Evolutionary conservation across 306 rosid genomes (phyloP).

Genomic region (Prunus padus): DNA sequence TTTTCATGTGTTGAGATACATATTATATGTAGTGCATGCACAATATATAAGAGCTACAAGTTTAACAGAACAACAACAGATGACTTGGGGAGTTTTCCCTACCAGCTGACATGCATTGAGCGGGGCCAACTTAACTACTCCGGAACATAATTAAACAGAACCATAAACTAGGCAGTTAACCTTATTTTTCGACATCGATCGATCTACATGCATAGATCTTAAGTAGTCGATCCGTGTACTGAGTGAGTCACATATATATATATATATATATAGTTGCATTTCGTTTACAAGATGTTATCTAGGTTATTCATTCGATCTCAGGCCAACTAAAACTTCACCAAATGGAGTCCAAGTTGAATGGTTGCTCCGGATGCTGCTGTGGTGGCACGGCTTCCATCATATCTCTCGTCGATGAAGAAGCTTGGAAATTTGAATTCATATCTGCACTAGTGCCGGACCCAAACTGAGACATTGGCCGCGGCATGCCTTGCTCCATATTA

Average conservation of each 20-base stretch:
- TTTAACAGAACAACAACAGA: background rate
- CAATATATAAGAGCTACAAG: background rate
- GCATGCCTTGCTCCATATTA: constrained; percentile 30
- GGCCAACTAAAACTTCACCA: constrained; percentile 46
- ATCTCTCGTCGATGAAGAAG: constrained; percentile 42
- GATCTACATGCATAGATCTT: background rate
- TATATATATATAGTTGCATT: no score
- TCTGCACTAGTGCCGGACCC: constrained; percentile 16
- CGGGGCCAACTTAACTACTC: background rate
- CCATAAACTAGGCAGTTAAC: background rate
- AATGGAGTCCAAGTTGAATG: constrained; percentile 89
- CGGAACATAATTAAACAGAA: background rate
- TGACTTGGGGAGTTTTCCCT: background rate
- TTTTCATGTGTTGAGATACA: background rate
- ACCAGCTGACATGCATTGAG: background rate
- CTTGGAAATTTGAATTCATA: constrained; percentile 41
- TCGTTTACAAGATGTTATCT: constrained; percentile 5
- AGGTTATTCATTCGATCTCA: background rate
- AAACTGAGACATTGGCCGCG: constrained; percentile 23
- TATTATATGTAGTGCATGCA: background rate
- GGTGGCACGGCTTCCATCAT: constrained; percentile 52
- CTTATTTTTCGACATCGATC: background rate
- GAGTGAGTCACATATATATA: no score
- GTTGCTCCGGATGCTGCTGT: constrained; percentile 55
- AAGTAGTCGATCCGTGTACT: no score